Evolutionary conservation across 495 filamentous ascomycete species (phyloP).

Genomic region (Penicillium verhagenii): DNA sequence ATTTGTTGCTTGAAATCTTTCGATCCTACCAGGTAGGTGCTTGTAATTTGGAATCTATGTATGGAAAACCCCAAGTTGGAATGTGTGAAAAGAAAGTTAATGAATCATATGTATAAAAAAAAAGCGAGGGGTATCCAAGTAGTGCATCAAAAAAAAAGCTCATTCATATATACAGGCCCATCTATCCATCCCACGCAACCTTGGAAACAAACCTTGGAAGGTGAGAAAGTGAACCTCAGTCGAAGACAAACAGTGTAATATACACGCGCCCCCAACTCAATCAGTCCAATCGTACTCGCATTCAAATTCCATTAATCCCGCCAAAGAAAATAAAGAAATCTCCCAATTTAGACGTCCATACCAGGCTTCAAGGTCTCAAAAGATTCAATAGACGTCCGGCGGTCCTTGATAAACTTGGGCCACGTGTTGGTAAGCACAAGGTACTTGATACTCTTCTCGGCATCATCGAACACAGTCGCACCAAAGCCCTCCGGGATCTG

Average conservation of each 20-base stretch:
- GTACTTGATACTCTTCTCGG: slow-evolving; percentile 63
- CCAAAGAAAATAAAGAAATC: no score
- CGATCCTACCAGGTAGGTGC: no score
- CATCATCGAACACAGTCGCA: slow-evolving; percentile 54
- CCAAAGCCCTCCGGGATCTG: slow-evolving; percentile 52
- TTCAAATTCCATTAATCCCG: background rate
- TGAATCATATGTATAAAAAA: background rate
- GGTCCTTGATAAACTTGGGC: slow-evolving; percentile 56
- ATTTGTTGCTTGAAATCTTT: no score
- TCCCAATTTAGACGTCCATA: background rate
- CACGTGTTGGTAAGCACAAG: slow-evolving; percentile 70
- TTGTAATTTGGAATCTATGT: no score
- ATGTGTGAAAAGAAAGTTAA: background rate
- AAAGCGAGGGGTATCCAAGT: background rate
- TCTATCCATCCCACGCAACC: background rate
- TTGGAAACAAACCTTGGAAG: no score
- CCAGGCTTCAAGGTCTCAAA: background rate
- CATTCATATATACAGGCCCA: background rate
- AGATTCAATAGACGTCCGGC: slow-evolving; percentile 19
- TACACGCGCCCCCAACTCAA: background rate
- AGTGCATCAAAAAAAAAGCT: background rate
- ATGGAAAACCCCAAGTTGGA: no score
- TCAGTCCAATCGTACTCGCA: background rate
- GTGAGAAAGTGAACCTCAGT: background rate
- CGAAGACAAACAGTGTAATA: background rate